Evolutionary conservation across 495 filamentous ascomycete genomes (phyloP).

Genomic region (Xylaria venustula): DNA sequence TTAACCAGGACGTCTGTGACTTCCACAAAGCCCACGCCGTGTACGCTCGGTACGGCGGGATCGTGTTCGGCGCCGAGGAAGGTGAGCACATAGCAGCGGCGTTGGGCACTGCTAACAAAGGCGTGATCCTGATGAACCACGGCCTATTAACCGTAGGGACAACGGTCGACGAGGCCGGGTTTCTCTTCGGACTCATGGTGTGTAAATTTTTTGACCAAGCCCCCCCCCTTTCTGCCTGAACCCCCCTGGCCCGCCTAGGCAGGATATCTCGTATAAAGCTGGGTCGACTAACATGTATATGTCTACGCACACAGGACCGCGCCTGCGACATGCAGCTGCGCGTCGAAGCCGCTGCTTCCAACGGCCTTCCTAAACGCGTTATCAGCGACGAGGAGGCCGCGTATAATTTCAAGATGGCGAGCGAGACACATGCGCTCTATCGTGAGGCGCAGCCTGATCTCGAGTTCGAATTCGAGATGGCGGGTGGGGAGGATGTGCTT

Average conservation of each 20-base stretch:
- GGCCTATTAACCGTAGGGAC: slow-evolving; percentile 53
- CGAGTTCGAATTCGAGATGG: slow-evolving; percentile 42
- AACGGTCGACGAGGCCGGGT: slow-evolving; percentile 57
- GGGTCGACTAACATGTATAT: too few species aligned
- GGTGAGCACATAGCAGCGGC: slow-evolving; percentile 49
- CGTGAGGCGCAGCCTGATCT: slow-evolving; percentile 47
- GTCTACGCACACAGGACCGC: too few species aligned
- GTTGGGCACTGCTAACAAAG: slow-evolving; percentile 46
- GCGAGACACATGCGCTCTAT: slow-evolving; percentile 43
- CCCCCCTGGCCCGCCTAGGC: too few species aligned
- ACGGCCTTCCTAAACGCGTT: slow-evolving; percentile 37
- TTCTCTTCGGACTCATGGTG: slow-evolving; percentile 49
- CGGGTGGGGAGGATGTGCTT: slow-evolving; percentile 40
- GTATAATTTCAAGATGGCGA: slow-evolving; percentile 53
- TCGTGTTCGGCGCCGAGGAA: slow-evolving; percentile 52
- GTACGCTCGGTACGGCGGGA: slow-evolving; percentile 55
- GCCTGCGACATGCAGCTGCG: slow-evolving; percentile 51
- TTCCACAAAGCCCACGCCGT: slow-evolving; percentile 53
- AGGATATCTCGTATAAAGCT: too few species aligned
- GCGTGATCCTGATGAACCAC: slow-evolving; percentile 54
- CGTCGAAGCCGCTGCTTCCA: slow-evolving; percentile 48
- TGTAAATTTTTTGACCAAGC: too few species aligned
- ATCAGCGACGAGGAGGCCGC: slow-evolving; percentile 52
- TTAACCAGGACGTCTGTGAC: slow-evolving; percentile 56
- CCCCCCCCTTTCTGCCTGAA: too few species aligned